Base-by-base conservation (phyloP, 2,329 filamentous ascomycete genomes). In the Pseudocercospora macadamiae region DNA sequence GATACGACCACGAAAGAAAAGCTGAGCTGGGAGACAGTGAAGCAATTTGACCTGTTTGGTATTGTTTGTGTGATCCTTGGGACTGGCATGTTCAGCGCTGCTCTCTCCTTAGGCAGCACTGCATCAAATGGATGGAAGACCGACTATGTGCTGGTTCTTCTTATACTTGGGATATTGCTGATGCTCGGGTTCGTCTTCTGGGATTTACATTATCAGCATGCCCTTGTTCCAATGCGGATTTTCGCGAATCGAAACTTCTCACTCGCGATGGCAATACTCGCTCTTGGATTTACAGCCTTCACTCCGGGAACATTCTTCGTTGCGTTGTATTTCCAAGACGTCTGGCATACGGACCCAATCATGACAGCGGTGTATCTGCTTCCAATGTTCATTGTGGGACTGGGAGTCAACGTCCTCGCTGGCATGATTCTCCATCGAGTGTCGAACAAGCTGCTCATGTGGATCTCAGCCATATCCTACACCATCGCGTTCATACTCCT, bases 61-160 rank as follows among this genome's bases (percentile, higher is more conserved):
- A 42, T 57, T 5, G 12, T 51, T 5, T 57, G 54, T 30, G 54
- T 57, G 7, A 48, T 57, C 8, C 37, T 52, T 5, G 54, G 54
- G 10, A 57, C 51, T 16, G 54, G 54, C 36, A 57, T 57, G 54
- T 57, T 57, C 47, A 57, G 54, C 26, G 54, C 54, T 9, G 37
- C 54, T 7, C 47, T 91, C 69, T 86, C 77, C n/a, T 77, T 91
- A 16, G 67, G 65, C 47, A 64, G 30, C 12, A 72, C 70, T 49
- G 71, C 73, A 2, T 4, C 69, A 61, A 16, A 70, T 2, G 69
- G 69, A 16, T 78, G 75, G 76, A 67, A 64, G 12, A 70, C 73
- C 1, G 60, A 64, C 3, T 73, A 74, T 57, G 75, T 79, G 55
- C 72, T 78, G 47, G 69, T 68, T 51, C 74, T 77, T 66, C 70